Percentiles rank a stretch among this genome's conserved stretches.
These are phyloP conservation scores for Hypoxylon lienhwacheense DNA, from an alignment of 495 filamentous ascomycete genomes.

Conservation along the genomic window DNA sequence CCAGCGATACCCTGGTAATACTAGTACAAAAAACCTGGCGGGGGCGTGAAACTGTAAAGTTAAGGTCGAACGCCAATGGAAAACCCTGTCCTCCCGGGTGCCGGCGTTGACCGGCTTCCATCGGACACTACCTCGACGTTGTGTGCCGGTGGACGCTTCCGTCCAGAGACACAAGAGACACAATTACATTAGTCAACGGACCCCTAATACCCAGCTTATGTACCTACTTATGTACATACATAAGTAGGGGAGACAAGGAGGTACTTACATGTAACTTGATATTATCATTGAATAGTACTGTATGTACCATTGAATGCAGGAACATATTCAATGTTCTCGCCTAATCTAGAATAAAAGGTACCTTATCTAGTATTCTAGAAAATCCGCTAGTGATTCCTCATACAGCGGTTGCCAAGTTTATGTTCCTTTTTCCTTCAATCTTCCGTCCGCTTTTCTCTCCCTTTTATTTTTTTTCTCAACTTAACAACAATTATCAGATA, in stretches of 20 bases:
- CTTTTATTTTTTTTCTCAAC: neutral
- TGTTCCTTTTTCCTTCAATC: slow-evolving; percentile 1
- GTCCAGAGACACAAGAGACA: too few relatives aligned
- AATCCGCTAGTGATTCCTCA: slow-evolving; percentile 3
- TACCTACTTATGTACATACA: too few relatives aligned
- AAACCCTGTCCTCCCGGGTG: slow-evolving; percentile 13
- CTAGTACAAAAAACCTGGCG: slow-evolving; percentile 2
- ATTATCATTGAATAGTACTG: too few relatives aligned
- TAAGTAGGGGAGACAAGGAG: too few relatives aligned
- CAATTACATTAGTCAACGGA: too few relatives aligned
- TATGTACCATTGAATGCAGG: too few relatives aligned
- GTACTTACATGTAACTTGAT: too few relatives aligned
- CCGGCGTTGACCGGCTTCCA: slow-evolving; percentile 28
- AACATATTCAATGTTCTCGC: slow-evolving; percentile 11
- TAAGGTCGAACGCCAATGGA: slow-evolving; percentile 17
- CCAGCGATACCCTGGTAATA: too few relatives aligned
- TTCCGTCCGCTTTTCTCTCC: neutral
- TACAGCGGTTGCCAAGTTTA: neutral
- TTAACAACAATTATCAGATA: neutral
- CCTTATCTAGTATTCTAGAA: slow-evolving; percentile 29
- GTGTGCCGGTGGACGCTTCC: slow-evolving; percentile 25
- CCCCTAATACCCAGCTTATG: too few relatives aligned
- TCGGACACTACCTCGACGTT: slow-evolving; percentile 24
- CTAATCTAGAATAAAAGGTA: slow-evolving; percentile 27
- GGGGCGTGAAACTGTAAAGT: neutral